Percentiles rank a stretch among this genome's conserved stretches.
These are phyloP conservation scores for Hypoxylon sp. DNA, from an alignment of 2,329 filamentous ascomycete genomes.

Conservation along the genomic window DNA sequence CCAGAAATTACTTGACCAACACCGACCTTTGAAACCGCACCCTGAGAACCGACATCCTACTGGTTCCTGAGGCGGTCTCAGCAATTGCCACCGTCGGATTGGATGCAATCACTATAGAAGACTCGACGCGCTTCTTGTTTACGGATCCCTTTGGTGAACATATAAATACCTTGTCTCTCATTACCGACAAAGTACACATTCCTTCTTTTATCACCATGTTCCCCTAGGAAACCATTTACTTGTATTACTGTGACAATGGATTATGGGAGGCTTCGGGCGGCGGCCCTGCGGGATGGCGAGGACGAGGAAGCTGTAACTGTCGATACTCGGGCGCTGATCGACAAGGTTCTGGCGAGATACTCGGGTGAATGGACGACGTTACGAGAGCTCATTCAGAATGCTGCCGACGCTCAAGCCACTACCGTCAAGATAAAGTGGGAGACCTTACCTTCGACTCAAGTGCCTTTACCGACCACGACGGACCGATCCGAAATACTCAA, in stretches of 20 bases:
- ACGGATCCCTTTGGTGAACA: constrained; percentile 1
- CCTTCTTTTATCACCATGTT: constrained; percentile 34
- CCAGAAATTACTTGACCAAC: constrained; percentile 18
- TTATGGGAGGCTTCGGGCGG: constrained; percentile 83
- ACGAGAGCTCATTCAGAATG: constrained; percentile 96
- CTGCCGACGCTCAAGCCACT: constrained; percentile 94
- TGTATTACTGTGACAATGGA: constrained; percentile 67
- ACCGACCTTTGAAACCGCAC: background rate
- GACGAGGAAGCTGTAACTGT: constrained; percentile 98
- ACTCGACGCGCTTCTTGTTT: constrained; percentile 25
- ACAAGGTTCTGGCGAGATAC: constrained; percentile 96
- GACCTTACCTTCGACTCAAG: constrained; percentile 83
- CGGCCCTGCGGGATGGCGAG: constrained; percentile 86
- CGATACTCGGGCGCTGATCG: constrained; percentile 95
- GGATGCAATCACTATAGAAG: constrained; percentile 16
- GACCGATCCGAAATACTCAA: constrained; percentile 81
- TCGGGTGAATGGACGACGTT: constrained; percentile 94
- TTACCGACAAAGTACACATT: background rate
- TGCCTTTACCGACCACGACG: constrained; percentile 77
- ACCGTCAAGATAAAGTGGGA: constrained; percentile 94
- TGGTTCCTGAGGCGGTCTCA: constrained; percentile 14
- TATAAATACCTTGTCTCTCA: constrained; percentile 19
- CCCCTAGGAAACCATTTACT: constrained; percentile 22
- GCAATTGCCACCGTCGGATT: constrained; percentile 31
- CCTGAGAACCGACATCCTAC: constrained; percentile 7